Base-by-base conservation (phyloP, 306 rosid species). In the Trifolium dubium region DNA sequence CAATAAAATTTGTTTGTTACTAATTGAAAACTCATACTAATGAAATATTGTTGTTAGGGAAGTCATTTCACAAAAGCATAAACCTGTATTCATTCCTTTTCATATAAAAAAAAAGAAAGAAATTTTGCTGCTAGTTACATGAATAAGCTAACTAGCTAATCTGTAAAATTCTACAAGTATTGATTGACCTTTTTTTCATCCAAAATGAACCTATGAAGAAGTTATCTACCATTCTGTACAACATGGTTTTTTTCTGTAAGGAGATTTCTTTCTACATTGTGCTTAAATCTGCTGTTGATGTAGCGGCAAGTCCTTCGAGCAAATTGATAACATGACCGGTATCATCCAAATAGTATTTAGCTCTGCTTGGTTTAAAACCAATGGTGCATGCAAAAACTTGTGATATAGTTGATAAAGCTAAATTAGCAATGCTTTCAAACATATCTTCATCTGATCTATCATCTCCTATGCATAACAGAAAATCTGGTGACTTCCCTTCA, bases 291-390 rank as follows among this genome's bases (percentile, higher is more conserved):
- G 34, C 3, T 28, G 76, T n/a, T 68, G 85, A 60, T 66, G 81
- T 77, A 7, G 71, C 51, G 1, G 89, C 80, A 58, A 90, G 83
- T 53, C 88, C 87, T 69, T 88, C 47, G 0, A 90, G 87, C 56
- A 90, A 80, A 15, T 69, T 82, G 64, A 90, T 82, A 61, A 88
- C 96, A 56, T 90, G 88, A 15, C 37, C 58, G 3, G 92, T 78
- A 41, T 86, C 93, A 9, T 90, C 96, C 61, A 90, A 81, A 85
- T 80, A 90, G 86, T 82, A 88, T 34, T 85, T 84, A 54, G 96
- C 96, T 82, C 78, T 86, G 39, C 93, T 88, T 62, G 96, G 93
- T 64, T 90, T 90, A 83, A 75, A 89, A 37, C 96, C 96, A 10
- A 89, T 86, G 5, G 89, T 87, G 84, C 96, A 90, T 51, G 90